Evolutionary conservation across 1,284 basidiomycete genomes (phyloP).

Genomic region (Tilletiaria anomala): DNA sequence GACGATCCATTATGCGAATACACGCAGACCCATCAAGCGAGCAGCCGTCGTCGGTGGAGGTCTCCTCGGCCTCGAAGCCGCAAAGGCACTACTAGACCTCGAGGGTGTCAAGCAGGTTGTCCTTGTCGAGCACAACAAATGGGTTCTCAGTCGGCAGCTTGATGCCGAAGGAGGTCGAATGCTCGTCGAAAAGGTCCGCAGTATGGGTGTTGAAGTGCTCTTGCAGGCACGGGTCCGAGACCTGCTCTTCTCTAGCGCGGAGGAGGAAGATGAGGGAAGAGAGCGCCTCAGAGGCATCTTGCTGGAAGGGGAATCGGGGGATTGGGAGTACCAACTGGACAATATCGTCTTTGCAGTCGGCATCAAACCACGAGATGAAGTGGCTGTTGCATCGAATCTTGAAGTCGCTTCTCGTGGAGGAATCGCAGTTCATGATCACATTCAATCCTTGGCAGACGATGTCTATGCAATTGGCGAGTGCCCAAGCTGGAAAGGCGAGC

Average conservation of each 20-base stretch:
- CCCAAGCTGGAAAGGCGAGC: slow-evolving; percentile 54
- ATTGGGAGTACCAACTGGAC: slow-evolving; percentile 35
- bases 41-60: slow-evolving; percentile 59
- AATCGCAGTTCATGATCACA: slow-evolving; percentile 49
- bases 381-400: slow-evolving; percentile 48
- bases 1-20: slow-evolving; percentile 16
- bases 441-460: slow-evolving; percentile 49
- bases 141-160: slow-evolving; percentile 56
- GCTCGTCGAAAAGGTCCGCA: slow-evolving; percentile 54
- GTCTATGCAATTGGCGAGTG: slow-evolving; percentile 65
- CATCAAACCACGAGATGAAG: slow-evolving; percentile 56
- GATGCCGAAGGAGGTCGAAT: slow-evolving; percentile 56
- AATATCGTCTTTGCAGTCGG: slow-evolving; percentile 36
- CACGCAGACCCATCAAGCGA: slow-evolving; percentile 45
- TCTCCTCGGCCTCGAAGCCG: slow-evolving; percentile 58
- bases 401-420: slow-evolving; percentile 47
- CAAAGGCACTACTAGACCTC: slow-evolving; percentile 57
- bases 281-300: slow-evolving; percentile 21
- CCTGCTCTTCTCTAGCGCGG: slow-evolving; percentile 26
- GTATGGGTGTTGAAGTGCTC: slow-evolving; percentile 53
- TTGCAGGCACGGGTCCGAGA: slow-evolving; percentile 47
- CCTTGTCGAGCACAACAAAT: slow-evolving; percentile 52
- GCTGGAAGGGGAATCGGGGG: slow-evolving; percentile 21
- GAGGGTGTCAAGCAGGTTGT: slow-evolving; percentile 43
- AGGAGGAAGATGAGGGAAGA: slow-evolving; percentile 6